Evolutionary conservation across 179 eudicot genomes (phyloP), one percentile per base, ranked within the genome.

Genomic region (Vitellaria paradoxa): DNA sequence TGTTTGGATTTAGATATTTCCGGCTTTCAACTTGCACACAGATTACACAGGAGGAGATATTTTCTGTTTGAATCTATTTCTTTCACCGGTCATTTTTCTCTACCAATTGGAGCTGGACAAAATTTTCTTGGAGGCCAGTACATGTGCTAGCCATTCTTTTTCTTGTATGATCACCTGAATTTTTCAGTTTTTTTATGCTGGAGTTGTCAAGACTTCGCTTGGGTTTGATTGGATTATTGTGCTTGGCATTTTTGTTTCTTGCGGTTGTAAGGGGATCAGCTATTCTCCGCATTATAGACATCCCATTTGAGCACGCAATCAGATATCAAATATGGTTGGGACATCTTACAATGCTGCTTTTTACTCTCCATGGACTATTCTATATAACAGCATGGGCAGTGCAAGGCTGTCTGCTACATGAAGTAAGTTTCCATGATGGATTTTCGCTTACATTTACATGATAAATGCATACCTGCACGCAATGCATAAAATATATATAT

Each of bases 361-460:
- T 88, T 66, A 84, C 89, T 60, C 84, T 93, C 72, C 99, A 96
- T 83, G 98, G 99, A 47, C 77, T 91, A 23, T 83, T 82, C 66
- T 93, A 83, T 80, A 82, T 86, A 13, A 59, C 87, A 55, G 89
- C 79, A 23, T 96, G 98, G 99, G 64, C 89, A 64, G 70, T 96
- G 78, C 77, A 96, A 64, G 96, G 96, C 2, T 78, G 75, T 42
- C 91, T 92, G 63, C 6, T 88, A 46, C 23, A 82, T 40, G 70
- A 86, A 83, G 97, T 94, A 74, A 90, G 91, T 80, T 62, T 42
- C 24, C 17, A 17, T 9, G 56, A 14, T 37, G 7, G 0, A 10
- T 49, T 50, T 80, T 23, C 52, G 70, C 23, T 66, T 78, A 15
- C 81, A 53, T 65, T 17, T 14, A 56, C 12, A 11, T 56, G 49